phyloP scores from a whole-genome alignment of 2,329 filamentous ascomycete genomes.

The Calonectria montana region DNA sequence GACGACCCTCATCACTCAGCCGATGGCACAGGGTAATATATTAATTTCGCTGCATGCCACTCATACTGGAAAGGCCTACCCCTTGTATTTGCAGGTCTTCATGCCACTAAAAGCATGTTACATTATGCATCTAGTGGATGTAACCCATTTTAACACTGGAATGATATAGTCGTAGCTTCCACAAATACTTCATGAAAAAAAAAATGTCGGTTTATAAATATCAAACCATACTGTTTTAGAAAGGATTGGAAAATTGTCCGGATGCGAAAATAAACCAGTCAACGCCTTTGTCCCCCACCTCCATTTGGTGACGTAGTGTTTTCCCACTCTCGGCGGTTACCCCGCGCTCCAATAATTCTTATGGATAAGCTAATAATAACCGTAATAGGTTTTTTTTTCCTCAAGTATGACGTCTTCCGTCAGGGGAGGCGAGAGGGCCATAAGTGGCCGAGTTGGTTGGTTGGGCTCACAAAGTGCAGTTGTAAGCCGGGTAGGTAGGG shows the following conservation, averaged over 20 bases:
- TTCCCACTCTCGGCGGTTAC: not conserved
- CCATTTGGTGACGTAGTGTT: not conserved
- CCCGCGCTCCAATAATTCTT: not conserved
- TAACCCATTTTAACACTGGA: too few species aligned
- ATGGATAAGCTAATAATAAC: not conserved
- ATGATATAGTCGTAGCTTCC: too few species aligned
- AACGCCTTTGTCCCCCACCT: not conserved
- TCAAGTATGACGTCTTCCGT: not conserved
- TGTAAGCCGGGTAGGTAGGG: not conserved
- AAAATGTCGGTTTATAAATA: not conserved
- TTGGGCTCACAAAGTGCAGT: not conserved
- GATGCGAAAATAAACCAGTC: not conserved
- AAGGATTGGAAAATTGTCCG: not conserved
- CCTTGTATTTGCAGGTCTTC: not conserved
- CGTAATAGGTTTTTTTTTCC: not conserved
- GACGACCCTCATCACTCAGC: not conserved
- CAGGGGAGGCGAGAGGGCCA: not conserved
- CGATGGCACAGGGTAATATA: not conserved
- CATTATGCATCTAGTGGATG: too few species aligned
- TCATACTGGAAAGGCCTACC: not conserved
- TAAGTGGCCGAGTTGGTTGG: not conserved
- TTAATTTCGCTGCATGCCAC: not conserved
- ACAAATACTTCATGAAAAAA: not conserved
- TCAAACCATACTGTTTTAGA: not conserved
- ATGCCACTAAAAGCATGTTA: too few species aligned